Base-by-base conservation (phyloP, 2,329 filamentous ascomycete species). In the Fusarium sambucinum region DNA sequence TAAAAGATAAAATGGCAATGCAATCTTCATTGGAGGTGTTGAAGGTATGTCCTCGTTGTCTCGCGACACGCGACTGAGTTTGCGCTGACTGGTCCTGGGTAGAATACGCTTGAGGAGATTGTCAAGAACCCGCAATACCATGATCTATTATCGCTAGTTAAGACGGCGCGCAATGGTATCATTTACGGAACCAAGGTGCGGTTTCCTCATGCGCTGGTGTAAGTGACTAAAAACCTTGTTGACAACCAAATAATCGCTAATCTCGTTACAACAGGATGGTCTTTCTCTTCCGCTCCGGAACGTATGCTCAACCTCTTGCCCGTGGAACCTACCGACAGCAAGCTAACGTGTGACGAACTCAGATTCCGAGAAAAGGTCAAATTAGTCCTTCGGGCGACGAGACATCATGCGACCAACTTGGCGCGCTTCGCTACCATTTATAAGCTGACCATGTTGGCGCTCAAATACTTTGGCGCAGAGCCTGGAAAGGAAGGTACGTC, bases 111-210 rank as follows among this genome's bases (percentile, higher is more conserved):
- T 73, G 93, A 97, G 82, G 86, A 87, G 72, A 85, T 97, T 58
- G 84, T 94, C 71, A 87, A 96, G 66, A 89, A 98, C 78, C 94
- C 94, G 8, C 86, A 89, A 71, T 92, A 97, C 81, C 93, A 96
- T 75, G 93, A 96, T 74, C 79, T 94, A 57, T 87, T 99, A 66
- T 89, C 92, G 59, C 85, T 99, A 71, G 79, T 97, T 79, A 99
- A 99, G 86, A 93, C 90, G 75, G 92, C 96, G 71, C 93, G 96
- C 81, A 99, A 98, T 89, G 96, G 96, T 79, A 90, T 94, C 70
- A 93, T 99, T 68, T 99, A 99, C 82, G 96, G 96, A 64, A 89
- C 92, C 74, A 98, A 98, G 87, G 93, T 99, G 80, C 94, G 96
- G 69, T 98, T 99, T 83, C 96, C 96, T 69, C 96, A 99, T 83